Base-by-base conservation (phyloP, 192 early-diverging fungal species). In the Gryganskiella cystojenkinii region DNA sequence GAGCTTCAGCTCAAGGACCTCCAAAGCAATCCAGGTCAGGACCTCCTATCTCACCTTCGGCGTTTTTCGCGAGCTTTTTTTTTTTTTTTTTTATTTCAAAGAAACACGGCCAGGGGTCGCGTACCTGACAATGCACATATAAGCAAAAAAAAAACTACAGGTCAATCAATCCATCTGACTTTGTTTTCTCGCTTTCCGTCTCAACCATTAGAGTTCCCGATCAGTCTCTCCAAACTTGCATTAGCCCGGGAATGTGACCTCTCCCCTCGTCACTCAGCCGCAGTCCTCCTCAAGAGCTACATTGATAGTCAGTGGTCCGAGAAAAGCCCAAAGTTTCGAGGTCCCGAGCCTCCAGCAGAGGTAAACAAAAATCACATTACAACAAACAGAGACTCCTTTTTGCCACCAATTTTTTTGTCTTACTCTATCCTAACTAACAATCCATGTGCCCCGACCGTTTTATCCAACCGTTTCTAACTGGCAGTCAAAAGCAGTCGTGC, bases 271-370 rank as follows among this genome's bases (percentile, higher is more conserved):
- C 93, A 88, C 69, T 82, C 87, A 43, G 89, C 91, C 31, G 91
- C 89, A 9, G 61, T 94, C 9, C 83, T 90, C 44, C 75, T 96
- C 19, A 92, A 91, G 67, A 85, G 83, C 13, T 95, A 91, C 63
- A 72, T 93, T 15, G 82, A 84, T 50, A 80, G 78, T 11, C 91
- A 94, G 69, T 96, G 95, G 95, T 87, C 87, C 65, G 56, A 62
- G 17, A 88, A 84, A 61, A 79, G 67, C 15, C 74, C 76, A 20
- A 79, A 70, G 58, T 89, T 84, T 47, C 54, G 75, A 27, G 89
- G 85, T 0, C 84, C 84, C 43, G 90, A 90, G 50, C 67, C 86
- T 5, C 80, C 86, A 9, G 81, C 83, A 69, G 75, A 87, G 69
- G 88, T 88, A 53, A 60, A 5, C 28, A 31, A 4, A 40, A 42